phyloP scores from a whole-genome alignment of 2,329 filamentous ascomycete genomes.

The Venturia aucupariae region DNA sequence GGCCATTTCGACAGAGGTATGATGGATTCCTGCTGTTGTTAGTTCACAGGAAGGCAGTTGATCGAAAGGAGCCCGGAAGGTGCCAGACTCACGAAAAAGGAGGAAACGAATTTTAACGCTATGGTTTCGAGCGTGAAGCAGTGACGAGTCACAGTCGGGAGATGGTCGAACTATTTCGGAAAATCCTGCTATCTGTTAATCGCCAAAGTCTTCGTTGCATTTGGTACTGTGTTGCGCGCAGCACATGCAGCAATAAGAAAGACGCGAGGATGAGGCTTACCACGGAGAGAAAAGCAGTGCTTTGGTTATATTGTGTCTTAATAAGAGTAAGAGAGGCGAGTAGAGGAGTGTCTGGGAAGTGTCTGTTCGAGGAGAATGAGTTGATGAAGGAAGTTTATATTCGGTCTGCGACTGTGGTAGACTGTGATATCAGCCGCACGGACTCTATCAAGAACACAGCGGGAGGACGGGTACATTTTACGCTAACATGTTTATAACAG shows the following conservation, averaged over 20 bases:
- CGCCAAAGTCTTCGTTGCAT: neutral
- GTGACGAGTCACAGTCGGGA: neutral
- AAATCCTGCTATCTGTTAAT: neutral
- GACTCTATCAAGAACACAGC: neutral
- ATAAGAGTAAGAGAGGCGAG: neutral
- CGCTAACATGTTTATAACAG: neutral
- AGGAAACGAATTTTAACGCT: neutral
- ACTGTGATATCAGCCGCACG: neutral
- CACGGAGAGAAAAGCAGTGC: neutral
- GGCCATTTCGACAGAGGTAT: neutral
- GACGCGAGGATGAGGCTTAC: neutral
- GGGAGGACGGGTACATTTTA: neutral
- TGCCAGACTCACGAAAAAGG: neutral
- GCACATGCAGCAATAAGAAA: neutral
- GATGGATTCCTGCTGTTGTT: neutral
- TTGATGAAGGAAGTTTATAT: neutral
- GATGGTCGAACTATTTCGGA: neutral
- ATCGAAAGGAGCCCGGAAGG: neutral
- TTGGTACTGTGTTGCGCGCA: no score
- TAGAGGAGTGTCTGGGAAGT: neutral
- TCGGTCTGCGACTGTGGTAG: neutral
- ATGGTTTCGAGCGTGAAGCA: neutral
- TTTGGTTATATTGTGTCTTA: neutral
- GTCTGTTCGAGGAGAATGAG: neutral
- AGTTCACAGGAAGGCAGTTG: neutral